Evolutionary conservation across 805 yeast species (phyloP).

Genomic region (Saccharomycopsis olivae): DNA sequence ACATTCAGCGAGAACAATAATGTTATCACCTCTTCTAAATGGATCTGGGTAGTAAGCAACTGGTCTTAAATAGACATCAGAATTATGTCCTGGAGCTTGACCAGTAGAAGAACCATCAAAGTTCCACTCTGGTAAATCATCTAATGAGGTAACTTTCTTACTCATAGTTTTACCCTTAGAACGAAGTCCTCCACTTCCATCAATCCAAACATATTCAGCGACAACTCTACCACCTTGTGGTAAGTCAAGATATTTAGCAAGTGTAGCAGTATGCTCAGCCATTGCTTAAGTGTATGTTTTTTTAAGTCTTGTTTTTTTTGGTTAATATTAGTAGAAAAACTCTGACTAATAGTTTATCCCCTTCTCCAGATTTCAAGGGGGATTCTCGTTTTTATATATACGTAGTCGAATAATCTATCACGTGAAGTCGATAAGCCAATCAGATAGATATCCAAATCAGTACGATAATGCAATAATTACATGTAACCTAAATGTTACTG

Average conservation of each 20-base stretch:
- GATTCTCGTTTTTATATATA: no score
- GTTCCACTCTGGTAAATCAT: constrained; percentile 97
- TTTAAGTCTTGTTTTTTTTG: no score
- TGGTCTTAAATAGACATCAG: constrained; percentile 94
- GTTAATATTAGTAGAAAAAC: no score
- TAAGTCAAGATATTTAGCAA: constrained; percentile 73
- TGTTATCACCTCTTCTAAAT: constrained; percentile 95
- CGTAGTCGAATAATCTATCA: no score
- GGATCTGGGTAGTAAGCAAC: constrained; percentile 93
- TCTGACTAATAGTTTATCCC: no score
- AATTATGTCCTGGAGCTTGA: constrained; percentile 97
- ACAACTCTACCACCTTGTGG: constrained; percentile 78
- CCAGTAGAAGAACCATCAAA: constrained; percentile 98
- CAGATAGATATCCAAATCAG: no score
- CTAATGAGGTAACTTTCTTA: constrained; percentile 57
- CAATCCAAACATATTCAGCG: constrained; percentile 98
- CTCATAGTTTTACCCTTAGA: constrained; percentile 86
- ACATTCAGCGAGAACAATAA: constrained; percentile 90
- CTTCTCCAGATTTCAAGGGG: no score
- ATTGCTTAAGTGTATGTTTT: no score
- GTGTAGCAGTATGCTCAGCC: constrained; percentile 53
- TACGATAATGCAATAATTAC: no score
- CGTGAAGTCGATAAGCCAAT: no score
- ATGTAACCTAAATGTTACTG: no score
- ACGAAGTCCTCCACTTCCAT: constrained; percentile 81